Evolutionary conservation across 2,329 filamentous ascomycete genomes (phyloP).

Genomic region (Hypoxylon sp.): DNA sequence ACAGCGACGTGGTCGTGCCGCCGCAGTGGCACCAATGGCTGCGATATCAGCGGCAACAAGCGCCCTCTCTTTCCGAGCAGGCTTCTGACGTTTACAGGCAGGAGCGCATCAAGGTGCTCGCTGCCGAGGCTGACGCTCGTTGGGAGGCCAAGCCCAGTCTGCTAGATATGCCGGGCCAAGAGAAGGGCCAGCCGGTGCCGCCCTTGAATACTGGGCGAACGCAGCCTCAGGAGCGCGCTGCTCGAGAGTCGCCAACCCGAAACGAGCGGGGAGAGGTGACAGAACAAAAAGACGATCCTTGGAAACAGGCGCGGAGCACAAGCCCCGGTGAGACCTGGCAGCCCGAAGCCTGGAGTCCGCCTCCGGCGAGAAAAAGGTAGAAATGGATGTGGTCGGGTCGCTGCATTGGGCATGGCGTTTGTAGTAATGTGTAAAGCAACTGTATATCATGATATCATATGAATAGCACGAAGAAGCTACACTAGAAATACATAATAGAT

Average conservation of each 20-base stretch:
- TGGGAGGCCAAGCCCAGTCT: slow-evolving; percentile 67
- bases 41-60: slow-evolving; percentile 63
- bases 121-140: slow-evolving; percentile 68
- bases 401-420: not conserved
- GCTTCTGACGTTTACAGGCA: slow-evolving; percentile 61
- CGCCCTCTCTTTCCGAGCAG: slow-evolving; percentile 68
- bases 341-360: slow-evolving; percentile 68
- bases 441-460: slow-evolving; percentile 29
- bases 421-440: slow-evolving; percentile 25
- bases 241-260: slow-evolving; percentile 14
- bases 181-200: slow-evolving; percentile 43
- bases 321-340: slow-evolving; percentile 73
- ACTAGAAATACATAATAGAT: slow-evolving; percentile 16
- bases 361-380: slow-evolving; percentile 49
- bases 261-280: slow-evolving; percentile 14
- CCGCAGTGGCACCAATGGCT: slow-evolving; percentile 76
- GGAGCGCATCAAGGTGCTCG: slow-evolving; percentile 62
- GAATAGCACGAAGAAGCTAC: slow-evolving; percentile 6
- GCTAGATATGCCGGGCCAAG: slow-evolving; percentile 40
- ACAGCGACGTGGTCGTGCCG: slow-evolving; percentile 63
- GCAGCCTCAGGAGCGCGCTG: slow-evolving; percentile 31
- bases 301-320: slow-evolving; percentile 61
- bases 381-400: not conserved
- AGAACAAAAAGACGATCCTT: slow-evolving; percentile 57
- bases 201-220: slow-evolving; percentile 37